Evolutionary conservation across 2,329 filamentous ascomycete genomes (phyloP), one percentile per base, ranked within the genome.

Genomic region (Colletotrichum chlorophyti): DNA sequence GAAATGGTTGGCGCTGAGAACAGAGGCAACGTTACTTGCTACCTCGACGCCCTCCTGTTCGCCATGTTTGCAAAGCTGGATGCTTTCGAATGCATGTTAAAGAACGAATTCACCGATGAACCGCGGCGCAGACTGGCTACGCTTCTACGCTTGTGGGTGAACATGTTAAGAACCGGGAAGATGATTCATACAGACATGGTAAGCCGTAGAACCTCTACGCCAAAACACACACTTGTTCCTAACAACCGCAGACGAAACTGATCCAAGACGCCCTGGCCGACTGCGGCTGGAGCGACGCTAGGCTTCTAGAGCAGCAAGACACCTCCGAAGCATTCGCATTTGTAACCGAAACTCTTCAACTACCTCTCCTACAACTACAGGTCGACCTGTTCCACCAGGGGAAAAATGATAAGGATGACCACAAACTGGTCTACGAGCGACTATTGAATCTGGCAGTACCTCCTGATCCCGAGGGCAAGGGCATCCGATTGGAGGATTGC

Each of bases 331-430:
- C 93, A 1, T 98, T 98, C 70, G 91, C 89, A 0, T 97, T 97
- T 71, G 93, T 99, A 63, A 97, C 94, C 0, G 93, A 93, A 64
- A 92, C 89, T 19, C 82, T 99, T 17, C 89, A 96, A 66, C 75
- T 98, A 14, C 95, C 95, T 6, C 80, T 98, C 2, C 82, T 98
- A 23, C 93, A 93, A 0, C 76, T 98, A 32, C 96, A 97, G 70
- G 94, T 97, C 79, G 93, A 98, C 69, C 87, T 98, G 12, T 97
- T 94, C 65, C 95, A 97, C 68, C 91, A 92, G 21, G 95, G 94
- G 12, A 92, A 91, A 68, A 89, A 91, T 61, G 89, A 90, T 46
- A 85, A 86, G 35, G 93, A 96, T 64, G 95, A 99, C 68, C 94
- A 98, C 78, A 97, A 96, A 70, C 91, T 97, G 55, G 87, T 97